Base-by-base conservation (phyloP, 805 yeast genomes). In the Teunomyces cretensis region DNA sequence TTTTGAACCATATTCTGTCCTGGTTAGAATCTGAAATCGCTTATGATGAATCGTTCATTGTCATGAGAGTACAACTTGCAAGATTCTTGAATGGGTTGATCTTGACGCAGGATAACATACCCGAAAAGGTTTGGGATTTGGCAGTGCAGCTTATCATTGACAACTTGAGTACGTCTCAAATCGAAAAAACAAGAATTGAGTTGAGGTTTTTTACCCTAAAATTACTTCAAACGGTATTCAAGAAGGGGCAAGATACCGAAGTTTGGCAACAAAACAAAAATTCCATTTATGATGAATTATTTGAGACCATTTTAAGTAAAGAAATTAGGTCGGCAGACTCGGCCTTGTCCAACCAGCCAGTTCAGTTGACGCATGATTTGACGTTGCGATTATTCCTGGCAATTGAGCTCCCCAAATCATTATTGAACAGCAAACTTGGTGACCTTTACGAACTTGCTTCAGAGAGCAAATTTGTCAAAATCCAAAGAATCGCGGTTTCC, bases 1-100 rank as follows among this genome's bases (percentile, higher is more conserved):
- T 84, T 7, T 49, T 87, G 14, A 75, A 70, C 33, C 74, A 78
- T 4, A 51, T 89, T 1, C 56, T 62, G 4, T 64, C 64, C 14
- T 84, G 91, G 88, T 52, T 84, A 16, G 86, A 81, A 17, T 73
- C 83, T 12, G 88, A 80, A 15, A 53, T 75, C 41, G 80, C 85
- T 1, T 84, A 79, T 58, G 88, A 83, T 14, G 62, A 67, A 0
- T 74, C 66, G 6, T 88, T 86, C 48, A 54, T 68, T 13, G 60
- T 69, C 4, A 60, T 81, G 24, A 72, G 92, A 57, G 60, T 79
- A 15, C 77, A 73, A 26, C 55, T 86, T 17, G 59, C 81, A 12
- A 72, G 70, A 19, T 73, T 85, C 40, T 68, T 79, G 33, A 44
- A 56, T 1, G 55, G 54, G 2, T 43, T 64, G 16, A 45, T 66